Base-by-base conservation (phyloP, 306 rosid genomes). In the Acacia melanoxylon region DNA sequence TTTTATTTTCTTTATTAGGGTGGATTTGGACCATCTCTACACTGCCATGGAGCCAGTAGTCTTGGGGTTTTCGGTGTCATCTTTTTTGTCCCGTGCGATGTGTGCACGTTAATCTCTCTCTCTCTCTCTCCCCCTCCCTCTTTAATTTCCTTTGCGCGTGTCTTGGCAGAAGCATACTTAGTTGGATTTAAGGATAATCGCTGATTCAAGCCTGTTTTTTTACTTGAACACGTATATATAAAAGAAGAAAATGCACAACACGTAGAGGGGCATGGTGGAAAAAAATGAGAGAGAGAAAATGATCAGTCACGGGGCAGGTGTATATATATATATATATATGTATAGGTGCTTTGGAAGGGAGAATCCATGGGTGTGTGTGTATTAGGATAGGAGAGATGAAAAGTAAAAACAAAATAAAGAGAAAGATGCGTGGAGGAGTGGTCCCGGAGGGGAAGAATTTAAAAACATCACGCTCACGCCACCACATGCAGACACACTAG, bases 401-500 rank as follows among this genome's bases (percentile, higher is more conserved):
- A 80, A 73, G 85, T 83, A 77, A 83, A 80, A 86, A 84, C 75
- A 44, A 37, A 37, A 5, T 37, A 37, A 54, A 71, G 83, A 44
- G 68, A 78, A 83, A 86, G 75, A 85, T 74, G 42, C 59, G 86
- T 77, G 62, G 86, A 86, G 80, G 68, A 83, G 92, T 90, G 97
- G 94, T 89, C 91, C 58, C 61, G 40, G 16, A 0, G 16, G 10
- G 59, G 33, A 46, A 46, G 66, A 86, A 86, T 86, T 86, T 79
- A 90, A 88, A 87, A 87, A 59, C 78, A 85, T 92, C 90, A 89
- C 89, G 86, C 97, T 85, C 91, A 89, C 89, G 86, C 90, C 86
- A 87, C 91, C 97, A 89, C 91, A 90, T 90, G 93, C 87, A 89
- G 83, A 86, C 89, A 86, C 89, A 83, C 31, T 29, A 29, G 86